Percentiles rank a stretch among this genome's conserved stretches.
These are phyloP conservation scores for Thermoascus crustaceus DNA, from an alignment of 2,329 filamentous ascomycete species.

Conservation along the genomic window DNA sequence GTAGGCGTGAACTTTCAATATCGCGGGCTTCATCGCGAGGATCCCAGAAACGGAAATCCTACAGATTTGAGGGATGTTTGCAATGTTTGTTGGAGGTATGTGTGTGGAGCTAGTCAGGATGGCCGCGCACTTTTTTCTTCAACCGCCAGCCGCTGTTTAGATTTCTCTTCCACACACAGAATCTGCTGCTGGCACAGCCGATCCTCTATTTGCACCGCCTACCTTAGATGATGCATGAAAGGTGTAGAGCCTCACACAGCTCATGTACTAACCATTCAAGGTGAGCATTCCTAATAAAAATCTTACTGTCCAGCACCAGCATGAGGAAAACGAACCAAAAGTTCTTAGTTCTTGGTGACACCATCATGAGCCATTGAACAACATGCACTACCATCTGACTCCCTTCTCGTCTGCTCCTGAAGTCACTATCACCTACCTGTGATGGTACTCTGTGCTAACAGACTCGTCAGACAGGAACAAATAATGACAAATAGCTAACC, in stretches of 20 bases:
- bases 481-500: background rate
- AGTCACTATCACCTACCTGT: too few relatives aligned
- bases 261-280: too few relatives aligned
- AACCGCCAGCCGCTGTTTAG: slow-evolving; percentile 13
- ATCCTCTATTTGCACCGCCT: slow-evolving; percentile 5
- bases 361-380: slow-evolving; percentile 48
- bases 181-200: slow-evolving; percentile 2
- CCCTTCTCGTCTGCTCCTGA: slow-evolving; percentile 7
- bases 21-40: background rate
- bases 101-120: background rate
- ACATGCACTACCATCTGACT: slow-evolving; percentile 57
- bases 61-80: slow-evolving; percentile 28
- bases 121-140: slow-evolving; percentile 6
- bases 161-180: slow-evolving; percentile 13
- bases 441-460: too few relatives aligned
- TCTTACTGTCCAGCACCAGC: slow-evolving; percentile 5
- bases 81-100: slow-evolving; percentile 31
- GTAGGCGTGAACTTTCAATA: slow-evolving; percentile 6
- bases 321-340: slow-evolving; percentile 48
- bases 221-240: too few relatives aligned
- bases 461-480: background rate
- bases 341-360: slow-evolving; percentile 47
- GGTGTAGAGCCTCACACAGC: too few relatives aligned
- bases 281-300: too few relatives aligned
- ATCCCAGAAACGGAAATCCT: slow-evolving; percentile 27